Percentiles rank a stretch among this genome's conserved stretches.
These are phyloP conservation scores for Eimeria praecox DNA, from an alignment of 169 alveolate species.

Conservation along the genomic window DNA sequence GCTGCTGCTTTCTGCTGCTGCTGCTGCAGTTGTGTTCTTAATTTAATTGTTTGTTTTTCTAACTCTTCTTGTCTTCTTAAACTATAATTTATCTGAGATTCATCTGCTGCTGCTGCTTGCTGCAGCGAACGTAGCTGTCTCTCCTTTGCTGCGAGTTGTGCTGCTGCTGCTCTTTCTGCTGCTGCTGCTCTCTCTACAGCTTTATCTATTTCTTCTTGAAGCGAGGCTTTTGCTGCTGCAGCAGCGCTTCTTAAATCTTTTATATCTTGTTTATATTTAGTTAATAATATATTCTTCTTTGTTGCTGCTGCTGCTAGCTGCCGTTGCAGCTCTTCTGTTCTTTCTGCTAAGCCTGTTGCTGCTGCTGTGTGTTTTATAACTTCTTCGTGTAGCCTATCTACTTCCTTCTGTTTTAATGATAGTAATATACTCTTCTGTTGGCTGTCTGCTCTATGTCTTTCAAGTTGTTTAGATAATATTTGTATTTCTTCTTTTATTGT, in stretches of 20 bases:
- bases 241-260: conserved; percentile 47
- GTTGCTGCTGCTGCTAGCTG: conserved; percentile 73
- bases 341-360: conserved; percentile 4
- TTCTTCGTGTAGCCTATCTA: conserved; percentile 16
- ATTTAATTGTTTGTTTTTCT: conserved; percentile 23
- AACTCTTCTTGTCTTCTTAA: conserved; percentile 37
- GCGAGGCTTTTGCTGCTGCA: conserved; percentile 49
- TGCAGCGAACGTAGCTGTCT: conserved; percentile 70
- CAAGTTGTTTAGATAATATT: conserved; percentile 39
- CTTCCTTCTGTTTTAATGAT: neutral
- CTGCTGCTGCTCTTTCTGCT: conserved; percentile 52
- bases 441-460: conserved; percentile 30
- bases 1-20: neutral
- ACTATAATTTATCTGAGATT: conserved; percentile 35
- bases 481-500: conserved; percentile 50
- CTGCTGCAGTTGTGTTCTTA: conserved; percentile 49
- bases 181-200: conserved; percentile 59
- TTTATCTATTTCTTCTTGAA: conserved; percentile 4
- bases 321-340: conserved; percentile 64
- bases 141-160: conserved; percentile 57
- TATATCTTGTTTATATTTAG: conserved; percentile 37
- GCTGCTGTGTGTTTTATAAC: conserved; percentile 16
- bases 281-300: conserved; percentile 31
- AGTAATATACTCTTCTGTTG: conserved; percentile 4
- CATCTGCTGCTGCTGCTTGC: conserved; percentile 73